Conservation (phyloP, 768 basidiomycete genomes). For the Rhizopogon salebrosus region DNA sequence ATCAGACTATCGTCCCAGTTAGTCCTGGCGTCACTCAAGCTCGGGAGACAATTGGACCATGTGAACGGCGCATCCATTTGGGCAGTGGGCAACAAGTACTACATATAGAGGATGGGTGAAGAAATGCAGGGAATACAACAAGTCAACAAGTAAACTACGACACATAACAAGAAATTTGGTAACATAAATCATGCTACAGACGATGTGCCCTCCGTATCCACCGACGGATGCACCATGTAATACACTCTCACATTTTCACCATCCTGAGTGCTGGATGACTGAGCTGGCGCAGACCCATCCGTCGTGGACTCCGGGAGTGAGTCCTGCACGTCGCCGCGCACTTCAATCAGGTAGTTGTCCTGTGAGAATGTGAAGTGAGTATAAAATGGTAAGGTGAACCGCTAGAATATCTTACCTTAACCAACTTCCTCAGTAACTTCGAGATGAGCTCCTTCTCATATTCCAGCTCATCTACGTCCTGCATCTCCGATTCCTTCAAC, state of each 20-base stretch:
- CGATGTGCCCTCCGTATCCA: slow-evolving; percentile 60
- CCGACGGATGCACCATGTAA: slow-evolving; percentile 89
- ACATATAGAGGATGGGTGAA: no score
- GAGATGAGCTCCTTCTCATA: slow-evolving; percentile 86
- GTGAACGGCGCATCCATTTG: not conserved
- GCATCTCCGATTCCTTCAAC: slow-evolving; percentile 75
- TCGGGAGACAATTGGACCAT: not conserved
- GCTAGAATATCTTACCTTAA: slow-evolving; percentile 56
- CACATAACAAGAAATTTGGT: not conserved
- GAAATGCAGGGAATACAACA: not conserved
- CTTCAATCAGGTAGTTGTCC: slow-evolving; percentile 83
- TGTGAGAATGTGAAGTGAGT: slow-evolving; percentile 24
- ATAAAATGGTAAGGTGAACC: slow-evolving; percentile 10
- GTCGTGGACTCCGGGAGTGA: slow-evolving; percentile 61
- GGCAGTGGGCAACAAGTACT: no score
- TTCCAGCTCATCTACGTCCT: slow-evolving; percentile 82
- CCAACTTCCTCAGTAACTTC: slow-evolving; percentile 84
- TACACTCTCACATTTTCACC: slow-evolving; percentile 64
- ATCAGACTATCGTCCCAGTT: not conserved
- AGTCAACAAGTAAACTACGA: not conserved
- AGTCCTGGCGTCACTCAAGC: not conserved
- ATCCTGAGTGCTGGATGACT: slow-evolving; percentile 42
- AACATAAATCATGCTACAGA: slow-evolving; percentile 18
- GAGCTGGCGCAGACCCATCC: slow-evolving; percentile 44
- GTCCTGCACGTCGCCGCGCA: slow-evolving; percentile 79